Evolutionary conservation across 2,329 filamentous ascomycete genomes (phyloP).

Genomic region (Aspergillus transmontanensis): DNA sequence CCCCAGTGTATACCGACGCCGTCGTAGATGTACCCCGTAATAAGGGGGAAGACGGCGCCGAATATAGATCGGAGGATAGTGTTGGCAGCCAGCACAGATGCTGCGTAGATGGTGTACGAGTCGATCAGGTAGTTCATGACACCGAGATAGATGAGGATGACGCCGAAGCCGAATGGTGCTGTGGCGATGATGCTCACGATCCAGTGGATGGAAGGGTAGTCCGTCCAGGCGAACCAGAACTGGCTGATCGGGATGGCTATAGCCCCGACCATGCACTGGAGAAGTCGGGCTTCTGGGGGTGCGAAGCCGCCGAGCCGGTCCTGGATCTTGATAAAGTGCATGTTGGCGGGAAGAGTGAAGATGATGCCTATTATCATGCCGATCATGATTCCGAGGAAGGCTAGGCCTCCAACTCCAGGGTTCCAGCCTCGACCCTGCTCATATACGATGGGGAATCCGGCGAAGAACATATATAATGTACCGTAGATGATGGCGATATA

Average conservation of each 20-base stretch:
- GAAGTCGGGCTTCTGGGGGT: constrained; percentile 7
- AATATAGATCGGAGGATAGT: background rate
- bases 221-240: constrained; percentile 13
- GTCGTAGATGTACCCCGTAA: constrained; percentile 7
- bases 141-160: constrained; percentile 8
- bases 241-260: constrained; percentile 5
- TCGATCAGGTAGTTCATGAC: constrained; percentile 9
- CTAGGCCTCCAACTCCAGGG: constrained; percentile 5
- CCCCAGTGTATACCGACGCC: constrained; percentile 9
- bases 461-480: constrained; percentile 13
- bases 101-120: constrained; percentile 10
- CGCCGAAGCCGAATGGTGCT: constrained; percentile 6
- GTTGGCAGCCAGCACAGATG: constrained; percentile 2
- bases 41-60: constrained; percentile 5
- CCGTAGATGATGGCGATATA: constrained; percentile 15
- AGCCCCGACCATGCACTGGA: constrained; percentile 5
- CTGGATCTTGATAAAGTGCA: constrained; percentile 1
- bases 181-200: constrained; percentile 4
- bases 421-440: constrained; percentile 8
- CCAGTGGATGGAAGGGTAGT: constrained; percentile 9
- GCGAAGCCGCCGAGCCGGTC: constrained; percentile 4
- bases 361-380: constrained; percentile 6
- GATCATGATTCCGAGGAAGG: constrained; percentile 8
- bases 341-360: constrained; percentile 4
- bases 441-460: constrained; percentile 12